Conservation (phyloP, 768 basidiomycete species). For the Clathrus columnatus region DNA sequence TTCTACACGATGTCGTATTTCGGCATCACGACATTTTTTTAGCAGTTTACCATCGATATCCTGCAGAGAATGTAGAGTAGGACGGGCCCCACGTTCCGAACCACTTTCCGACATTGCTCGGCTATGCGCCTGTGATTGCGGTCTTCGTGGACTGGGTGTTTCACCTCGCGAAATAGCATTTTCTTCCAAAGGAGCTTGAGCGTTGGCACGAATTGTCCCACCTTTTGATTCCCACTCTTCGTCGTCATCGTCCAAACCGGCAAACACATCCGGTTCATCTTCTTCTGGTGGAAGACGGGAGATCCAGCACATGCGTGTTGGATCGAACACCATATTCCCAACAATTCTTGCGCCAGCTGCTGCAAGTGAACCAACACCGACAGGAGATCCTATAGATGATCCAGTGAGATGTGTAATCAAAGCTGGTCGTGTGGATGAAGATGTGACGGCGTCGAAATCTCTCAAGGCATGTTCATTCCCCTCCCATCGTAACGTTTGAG, state of each 20-base stretch:
- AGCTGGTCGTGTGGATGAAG: constrained; percentile 83
- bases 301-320: constrained; percentile 91
- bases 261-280: constrained; percentile 94
- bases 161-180: constrained; percentile 22
- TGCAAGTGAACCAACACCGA: constrained; percentile 42
- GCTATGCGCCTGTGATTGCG: constrained; percentile 35
- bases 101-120: constrained; percentile 67
- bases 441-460: constrained; percentile 77
- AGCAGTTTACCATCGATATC: constrained; percentile 72
- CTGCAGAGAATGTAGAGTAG: constrained; percentile 56
- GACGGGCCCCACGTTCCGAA: constrained; percentile 68
- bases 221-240: constrained; percentile 64
- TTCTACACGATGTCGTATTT: constrained; percentile 74
- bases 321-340: constrained; percentile 98
- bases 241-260: constrained; percentile 80
- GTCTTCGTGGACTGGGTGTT: constrained; percentile 48
- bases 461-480: constrained; percentile 89
- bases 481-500: constrained; percentile 84
- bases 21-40: constrained; percentile 63
- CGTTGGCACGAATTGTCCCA: constrained; percentile 68
- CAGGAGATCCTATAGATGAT: constrained; percentile 75
- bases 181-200: constrained; percentile 19
- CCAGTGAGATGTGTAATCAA: constrained; percentile 91
- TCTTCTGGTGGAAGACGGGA: constrained; percentile 78
- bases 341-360: constrained; percentile 79